Evolutionary conservation across 225 moss, liverwort and hornwort genomes (phyloP), one percentile per base, ranked within the genome.

Genomic region (Physcomitrium patens): DNA sequence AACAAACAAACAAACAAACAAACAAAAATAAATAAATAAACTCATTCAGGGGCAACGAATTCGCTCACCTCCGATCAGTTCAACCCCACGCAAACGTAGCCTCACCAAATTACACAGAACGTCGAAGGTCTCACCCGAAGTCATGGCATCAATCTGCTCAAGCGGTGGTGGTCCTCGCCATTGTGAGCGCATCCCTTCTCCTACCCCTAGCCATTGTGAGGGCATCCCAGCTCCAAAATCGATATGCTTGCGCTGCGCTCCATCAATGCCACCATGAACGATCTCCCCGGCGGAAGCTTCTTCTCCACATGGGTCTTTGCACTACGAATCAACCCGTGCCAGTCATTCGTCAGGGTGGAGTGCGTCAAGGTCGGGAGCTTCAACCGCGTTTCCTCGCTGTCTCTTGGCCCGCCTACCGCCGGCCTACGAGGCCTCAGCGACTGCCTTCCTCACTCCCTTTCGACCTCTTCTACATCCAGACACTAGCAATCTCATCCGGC

Each of bases 301-400:
- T 79, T 87, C 72, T 59, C 81, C 58, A 16, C 79, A 0, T 87
- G 87, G 87, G 57, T 56, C 24, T 87, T 87, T 53, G 6, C 73
- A 0, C 77, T 83, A 13, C 73, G 74, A 3, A 63, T 76, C 44
- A 81, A 87, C 70, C 87, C 87, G 0, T 87, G 87, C 79, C 73
- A 46, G 17, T 44, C 73, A 23, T 87, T 87, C 53, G 3, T 63
- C 16, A 84, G 87, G 0, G 13, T 87, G 1, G 64, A 84, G 1
- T 87, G 87, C 45, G 1, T 48, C 0, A 51, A 41, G 12, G 12
- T 87, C 16, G 84, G 70, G 17, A 19, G 51, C 59, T 84, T 84
- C 79, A 79, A 81, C 47, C 1, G 87, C 17, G 15, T 87, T 16
- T n/a, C 54, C 2, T 56, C 72, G 0, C 87, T 87, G 1, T 63